Conservation (phyloP, 257 asterid genomes). For the Salvia hispanica region DNA sequence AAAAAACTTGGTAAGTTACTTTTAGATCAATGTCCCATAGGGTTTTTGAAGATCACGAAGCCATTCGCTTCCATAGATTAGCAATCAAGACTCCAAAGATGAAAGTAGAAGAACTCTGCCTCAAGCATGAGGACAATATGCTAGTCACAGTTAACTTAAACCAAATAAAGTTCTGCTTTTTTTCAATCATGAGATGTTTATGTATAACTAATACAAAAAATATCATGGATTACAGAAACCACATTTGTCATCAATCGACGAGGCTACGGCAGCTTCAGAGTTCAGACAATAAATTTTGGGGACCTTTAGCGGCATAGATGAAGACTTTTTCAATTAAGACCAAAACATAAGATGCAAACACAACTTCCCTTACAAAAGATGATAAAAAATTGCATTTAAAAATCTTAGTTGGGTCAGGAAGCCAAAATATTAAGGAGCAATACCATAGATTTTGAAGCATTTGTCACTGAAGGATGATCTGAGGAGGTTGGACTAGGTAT, state of each 20-base stretch:
- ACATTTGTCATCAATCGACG: background rate
- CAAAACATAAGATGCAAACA: slow-evolving; percentile 4
- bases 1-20: background rate
- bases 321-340: slow-evolving; percentile 14
- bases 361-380: slow-evolving; percentile 12
- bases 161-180: slow-evolving; percentile 1
- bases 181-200: background rate
- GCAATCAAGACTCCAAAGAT: background rate
- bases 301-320: slow-evolving; percentile 14
- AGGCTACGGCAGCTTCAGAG: background rate
- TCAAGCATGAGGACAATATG: slow-evolving; percentile 4
- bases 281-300: slow-evolving; percentile 10
- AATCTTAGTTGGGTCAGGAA: slow-evolving; percentile 20
- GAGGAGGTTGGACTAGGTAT: slow-evolving; percentile 42
- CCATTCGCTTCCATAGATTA: background rate
- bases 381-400: slow-evolving; percentile 6
- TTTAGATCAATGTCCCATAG: background rate
- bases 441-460: slow-evolving; percentile 65
- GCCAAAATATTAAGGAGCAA: slow-evolving; percentile 11
- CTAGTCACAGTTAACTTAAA: background rate
- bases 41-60: background rate
- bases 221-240: background rate
- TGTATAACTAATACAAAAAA: background rate
- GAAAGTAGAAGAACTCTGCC: slow-evolving; percentile 11
- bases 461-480: slow-evolving; percentile 56